Evolutionary conservation across 2,329 filamentous ascomycete species (phyloP).

Genomic region (Colletotrichum coccodes): DNA sequence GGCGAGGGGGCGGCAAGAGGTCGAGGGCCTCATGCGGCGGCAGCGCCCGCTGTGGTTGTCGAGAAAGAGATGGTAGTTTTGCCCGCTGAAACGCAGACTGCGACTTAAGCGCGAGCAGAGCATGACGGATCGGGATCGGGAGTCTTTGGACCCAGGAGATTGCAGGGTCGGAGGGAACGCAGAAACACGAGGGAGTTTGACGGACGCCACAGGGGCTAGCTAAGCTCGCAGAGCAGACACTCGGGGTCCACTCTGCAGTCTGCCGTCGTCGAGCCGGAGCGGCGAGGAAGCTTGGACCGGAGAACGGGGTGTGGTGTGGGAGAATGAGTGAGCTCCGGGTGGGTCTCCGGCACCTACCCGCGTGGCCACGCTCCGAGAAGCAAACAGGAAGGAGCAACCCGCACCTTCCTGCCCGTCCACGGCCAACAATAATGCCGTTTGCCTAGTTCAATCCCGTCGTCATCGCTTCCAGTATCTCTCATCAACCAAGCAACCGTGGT

Average conservation of each 20-base stretch:
- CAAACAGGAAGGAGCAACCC: slow-evolving; percentile 20
- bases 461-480: background rate
- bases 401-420: background rate
- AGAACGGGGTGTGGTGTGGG: background rate
- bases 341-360: slow-evolving; percentile 12
- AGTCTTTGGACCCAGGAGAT: background rate
- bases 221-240: background rate
- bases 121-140: background rate
- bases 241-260: background rate
- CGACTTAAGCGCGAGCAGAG: background rate
- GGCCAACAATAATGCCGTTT: background rate
- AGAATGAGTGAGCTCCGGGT: background rate
- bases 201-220: too few relatives aligned
- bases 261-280: slow-evolving; percentile 1
- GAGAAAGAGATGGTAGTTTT: slow-evolving; percentile 6
- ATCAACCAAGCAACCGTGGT: slow-evolving; percentile 23
- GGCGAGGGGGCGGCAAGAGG: background rate
- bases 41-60: background rate
- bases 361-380: background rate
- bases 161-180: background rate
- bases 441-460: background rate
- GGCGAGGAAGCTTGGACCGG: background rate
- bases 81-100: background rate
- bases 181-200: too few relatives aligned
- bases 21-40: background rate